Evolutionary conservation across 2,329 filamentous ascomycete genomes (phyloP).

Genomic region (Hymenoscyphus albidus): DNA sequence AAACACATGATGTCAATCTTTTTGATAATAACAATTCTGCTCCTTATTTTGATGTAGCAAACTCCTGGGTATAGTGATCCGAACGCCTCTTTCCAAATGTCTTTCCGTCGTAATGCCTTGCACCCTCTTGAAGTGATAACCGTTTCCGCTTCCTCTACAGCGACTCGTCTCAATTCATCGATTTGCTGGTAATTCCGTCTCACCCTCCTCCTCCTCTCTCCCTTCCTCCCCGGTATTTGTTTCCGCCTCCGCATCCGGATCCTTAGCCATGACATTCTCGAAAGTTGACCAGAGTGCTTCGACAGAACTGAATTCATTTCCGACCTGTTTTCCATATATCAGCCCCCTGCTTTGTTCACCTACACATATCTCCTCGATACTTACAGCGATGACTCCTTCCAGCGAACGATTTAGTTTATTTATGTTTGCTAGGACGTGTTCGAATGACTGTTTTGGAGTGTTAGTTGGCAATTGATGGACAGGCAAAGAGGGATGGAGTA

Average conservation of each 20-base stretch:
- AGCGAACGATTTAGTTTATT: constrained; percentile 91
- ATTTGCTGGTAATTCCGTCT: constrained; percentile 20
- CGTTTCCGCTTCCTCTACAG: background rate
- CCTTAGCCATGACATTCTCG: constrained; percentile 88
- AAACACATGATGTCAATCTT: background rate
- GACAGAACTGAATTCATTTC: constrained; percentile 95
- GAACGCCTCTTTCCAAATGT: constrained; percentile 20
- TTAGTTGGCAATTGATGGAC: background rate
- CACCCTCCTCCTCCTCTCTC: constrained; percentile 17
- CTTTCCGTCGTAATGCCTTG: background rate
- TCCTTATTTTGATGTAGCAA: constrained; percentile 3
- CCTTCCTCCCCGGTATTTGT: constrained; percentile 31
- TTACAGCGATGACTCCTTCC: constrained; percentile 83
- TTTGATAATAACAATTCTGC: constrained; percentile 8
- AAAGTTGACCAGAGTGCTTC: constrained; percentile 97
- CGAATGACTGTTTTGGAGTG: constrained; percentile 50
- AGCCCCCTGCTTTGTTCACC: background rate
- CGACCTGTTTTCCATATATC: constrained; percentile 54
- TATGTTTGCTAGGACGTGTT: constrained; percentile 90
- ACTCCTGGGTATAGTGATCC: constrained; percentile 28
- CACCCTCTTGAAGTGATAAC: background rate
- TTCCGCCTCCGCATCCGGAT: constrained; percentile 41
- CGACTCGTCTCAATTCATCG: constrained; percentile 3
- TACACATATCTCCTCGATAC: constrained; percentile 25
- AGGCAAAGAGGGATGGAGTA: background rate